A percentile compares a stretch with the other conserved stretches of the same genome.
Conservation (phyloP, 352 stramenopile genomes). For the Phytophthora capsici region DNA sequence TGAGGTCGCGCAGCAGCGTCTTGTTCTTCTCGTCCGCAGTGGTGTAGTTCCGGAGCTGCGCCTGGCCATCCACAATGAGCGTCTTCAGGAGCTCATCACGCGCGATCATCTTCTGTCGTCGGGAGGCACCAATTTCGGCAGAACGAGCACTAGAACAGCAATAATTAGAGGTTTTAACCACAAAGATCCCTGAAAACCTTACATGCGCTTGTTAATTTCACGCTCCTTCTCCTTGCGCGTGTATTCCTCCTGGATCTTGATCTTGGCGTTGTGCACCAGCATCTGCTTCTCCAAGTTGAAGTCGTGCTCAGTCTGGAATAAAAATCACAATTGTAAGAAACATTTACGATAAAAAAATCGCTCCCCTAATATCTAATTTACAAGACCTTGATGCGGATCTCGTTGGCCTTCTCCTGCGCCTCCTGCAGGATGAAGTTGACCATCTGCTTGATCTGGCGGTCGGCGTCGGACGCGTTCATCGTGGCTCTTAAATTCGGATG, state of each 20-base stretch:
- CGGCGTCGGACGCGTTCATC: constrained; percentile 87
- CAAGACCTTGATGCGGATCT: constrained; percentile 96
- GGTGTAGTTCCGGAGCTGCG: constrained; percentile 53
- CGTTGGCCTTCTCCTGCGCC: constrained; percentile 99
- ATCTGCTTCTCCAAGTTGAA: constrained; percentile 99
- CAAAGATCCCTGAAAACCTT: constrained; percentile 1
- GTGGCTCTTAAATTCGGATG: constrained; percentile 16
- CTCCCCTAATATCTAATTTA: background rate
- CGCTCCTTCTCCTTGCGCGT: constrained; percentile 97
- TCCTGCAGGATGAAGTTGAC: constrained; percentile 99
- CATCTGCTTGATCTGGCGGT: constrained; percentile 96
- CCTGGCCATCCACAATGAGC: constrained; percentile 74
- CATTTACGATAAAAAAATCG: background rate
- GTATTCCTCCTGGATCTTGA: constrained; percentile 98
- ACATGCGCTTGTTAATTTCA: constrained; percentile 94
- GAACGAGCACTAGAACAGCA: constrained; percentile 73
- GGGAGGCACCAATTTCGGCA: constrained; percentile 94
- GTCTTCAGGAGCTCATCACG: constrained; percentile 91
- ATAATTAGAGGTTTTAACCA: background rate
- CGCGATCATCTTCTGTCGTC: constrained; percentile 97
- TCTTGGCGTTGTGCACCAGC: constrained; percentile 97
- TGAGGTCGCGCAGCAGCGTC: constrained; percentile 94
- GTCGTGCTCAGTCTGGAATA: constrained; percentile 95
- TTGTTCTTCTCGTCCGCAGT: constrained; percentile 92
- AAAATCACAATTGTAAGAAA: background rate